Evolutionary conservation across 2,329 filamentous ascomycete genomes (phyloP).

Genomic region (Colletotrichum eremochloae): DNA sequence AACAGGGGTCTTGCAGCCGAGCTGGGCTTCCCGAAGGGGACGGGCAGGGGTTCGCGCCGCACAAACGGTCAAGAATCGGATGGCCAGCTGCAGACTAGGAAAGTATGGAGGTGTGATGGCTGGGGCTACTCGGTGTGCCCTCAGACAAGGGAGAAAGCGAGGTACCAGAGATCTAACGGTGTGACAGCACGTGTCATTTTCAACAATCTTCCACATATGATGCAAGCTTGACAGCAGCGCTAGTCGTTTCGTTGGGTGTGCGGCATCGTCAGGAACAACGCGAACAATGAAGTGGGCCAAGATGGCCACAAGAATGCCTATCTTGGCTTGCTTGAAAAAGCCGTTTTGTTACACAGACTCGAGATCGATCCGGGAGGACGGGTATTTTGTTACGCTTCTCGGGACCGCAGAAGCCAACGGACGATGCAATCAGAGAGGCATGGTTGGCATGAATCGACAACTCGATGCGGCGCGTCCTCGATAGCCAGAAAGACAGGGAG

Average conservation of each 20-base stretch:
- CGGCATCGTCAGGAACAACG: background rate
- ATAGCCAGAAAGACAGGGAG: background rate
- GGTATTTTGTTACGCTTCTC: background rate
- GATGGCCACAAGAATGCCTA: too few species aligned
- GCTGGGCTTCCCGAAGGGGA: slow-evolving; percentile 9
- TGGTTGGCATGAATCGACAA: background rate
- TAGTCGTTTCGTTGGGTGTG: background rate
- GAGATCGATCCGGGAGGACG: background rate
- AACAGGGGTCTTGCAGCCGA: background rate
- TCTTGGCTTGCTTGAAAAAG: slow-evolving; percentile 8
- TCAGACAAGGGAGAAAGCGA: background rate
- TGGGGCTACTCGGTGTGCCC: slow-evolving; percentile 5
- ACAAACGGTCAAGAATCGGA: background rate
- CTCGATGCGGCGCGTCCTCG: background rate
- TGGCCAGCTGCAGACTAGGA: background rate
- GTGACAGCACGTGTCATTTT: background rate
- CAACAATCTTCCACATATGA: background rate
- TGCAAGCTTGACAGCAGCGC: background rate
- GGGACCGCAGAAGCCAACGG: background rate
- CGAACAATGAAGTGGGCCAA: background rate
- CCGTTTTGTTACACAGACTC: background rate
- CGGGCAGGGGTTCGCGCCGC: slow-evolving; percentile 5
- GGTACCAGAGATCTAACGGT: background rate
- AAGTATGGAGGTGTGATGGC: slow-evolving; percentile 2
- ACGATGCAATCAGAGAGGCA: background rate